Evolutionary conservation across 2,329 filamentous ascomycete genomes (phyloP), one percentile per base, ranked within the genome.

Genomic region (Fusarium sp.): DNA sequence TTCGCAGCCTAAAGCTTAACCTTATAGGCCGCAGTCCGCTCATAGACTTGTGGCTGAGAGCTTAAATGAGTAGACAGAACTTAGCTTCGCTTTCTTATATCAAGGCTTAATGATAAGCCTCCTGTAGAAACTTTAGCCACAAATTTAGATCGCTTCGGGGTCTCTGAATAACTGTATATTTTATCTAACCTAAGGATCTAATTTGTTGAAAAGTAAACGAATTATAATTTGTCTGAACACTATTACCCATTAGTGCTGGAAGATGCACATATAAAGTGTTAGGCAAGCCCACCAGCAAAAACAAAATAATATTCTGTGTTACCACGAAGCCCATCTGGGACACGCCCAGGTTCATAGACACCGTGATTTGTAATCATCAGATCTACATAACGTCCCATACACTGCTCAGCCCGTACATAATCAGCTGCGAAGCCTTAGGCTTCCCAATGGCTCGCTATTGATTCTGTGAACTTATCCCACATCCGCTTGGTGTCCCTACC

Each of bases 271-370:
- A 30, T 3, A 30, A 30, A 6, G 13, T 15, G 26, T 5, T 4
- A 48, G 4, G 6, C 7, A 48, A 48, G 26, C 0, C 7, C 20
- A 8, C 10, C 5, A 50, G 20, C 6, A 7, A 50, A 17, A 50
- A 4, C 20, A 13, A n/a, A 11, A 12, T 8, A 8, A n/a, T 22
- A 5, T n/a, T n/a, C 7, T 17, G 20, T n/a, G 14, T 0, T 17
- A 28, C 26, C 20, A 30, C 20, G 3, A 28, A 17, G 20, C 5
- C 20, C 22, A 6, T 30, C 14, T 50, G 3, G 20, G 8, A 18
- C 6, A n/a, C 14, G 14, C 14, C 26, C 18, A 50, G 14, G 5
- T 13, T n/a, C 11, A 32, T 18, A 5, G 10, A 18, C 5, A 12
- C 8, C 15, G 11, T 11, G 14, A 32, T n/a, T 18, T 18, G 11